Evolutionary conservation across 2,329 filamentous ascomycete genomes (phyloP).

Genomic region (Simplicillium aogashimaense): DNA sequence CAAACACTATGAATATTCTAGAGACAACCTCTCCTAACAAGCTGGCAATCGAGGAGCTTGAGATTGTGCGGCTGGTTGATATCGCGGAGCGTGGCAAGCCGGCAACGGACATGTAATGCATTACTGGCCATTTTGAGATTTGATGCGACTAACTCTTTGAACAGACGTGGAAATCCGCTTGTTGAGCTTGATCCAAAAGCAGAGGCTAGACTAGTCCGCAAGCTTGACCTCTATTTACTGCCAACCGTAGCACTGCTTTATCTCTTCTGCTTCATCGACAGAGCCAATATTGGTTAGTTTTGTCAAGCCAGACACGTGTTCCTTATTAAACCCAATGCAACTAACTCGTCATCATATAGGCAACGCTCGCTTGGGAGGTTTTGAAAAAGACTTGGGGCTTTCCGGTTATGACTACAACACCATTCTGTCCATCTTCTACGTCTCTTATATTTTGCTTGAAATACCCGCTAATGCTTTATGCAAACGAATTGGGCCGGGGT

Average conservation of each 20-base stretch:
- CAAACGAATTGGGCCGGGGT: constrained; percentile 39
- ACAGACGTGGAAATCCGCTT: constrained; percentile 37
- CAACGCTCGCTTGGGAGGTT: too few species aligned
- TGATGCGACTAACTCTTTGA: too few species aligned
- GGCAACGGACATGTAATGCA: too few species aligned
- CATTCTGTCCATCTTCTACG: constrained; percentile 51
- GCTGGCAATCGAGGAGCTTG: too few species aligned
- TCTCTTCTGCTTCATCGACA: constrained; percentile 65
- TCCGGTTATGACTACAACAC: constrained; percentile 46
- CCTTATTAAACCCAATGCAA: too few species aligned
- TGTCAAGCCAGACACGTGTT: too few species aligned
- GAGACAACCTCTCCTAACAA: too few species aligned
- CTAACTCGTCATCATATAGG: too few species aligned
- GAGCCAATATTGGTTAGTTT: constrained; percentile 70
- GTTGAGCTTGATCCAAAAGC: constrained; percentile 45
- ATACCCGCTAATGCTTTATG: constrained; percentile 50
- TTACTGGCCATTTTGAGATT: too few species aligned
- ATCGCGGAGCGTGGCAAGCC: too few species aligned
- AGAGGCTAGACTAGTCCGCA: constrained; percentile 47
- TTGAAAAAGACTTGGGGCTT: constrained; percentile 43
- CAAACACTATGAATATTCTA: too few species aligned
- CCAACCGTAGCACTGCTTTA: constrained; percentile 59
- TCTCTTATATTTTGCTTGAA: constrained; percentile 52
- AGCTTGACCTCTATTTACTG: constrained; percentile 56
- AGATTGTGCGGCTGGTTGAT: too few species aligned